Conservation (phyloP, 768 basidiomycete genomes). For the Termitomyces sp. region DNA sequence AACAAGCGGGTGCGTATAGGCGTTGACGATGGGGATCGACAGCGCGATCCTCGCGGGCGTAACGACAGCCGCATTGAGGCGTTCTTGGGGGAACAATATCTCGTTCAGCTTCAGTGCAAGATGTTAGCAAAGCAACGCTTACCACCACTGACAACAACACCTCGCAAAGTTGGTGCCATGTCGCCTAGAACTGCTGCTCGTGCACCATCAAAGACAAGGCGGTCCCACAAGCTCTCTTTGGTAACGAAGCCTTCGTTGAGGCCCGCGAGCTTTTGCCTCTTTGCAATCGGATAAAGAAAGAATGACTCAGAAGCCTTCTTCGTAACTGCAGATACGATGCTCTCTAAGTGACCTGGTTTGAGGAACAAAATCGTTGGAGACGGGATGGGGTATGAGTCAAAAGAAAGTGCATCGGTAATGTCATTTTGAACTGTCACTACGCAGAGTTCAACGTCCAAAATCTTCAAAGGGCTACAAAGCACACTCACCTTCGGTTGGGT, state of each 20-base stretch:
- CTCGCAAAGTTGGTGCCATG: conserved; percentile 60
- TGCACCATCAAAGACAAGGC: conserved; percentile 68
- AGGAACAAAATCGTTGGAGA: conserved; percentile 81
- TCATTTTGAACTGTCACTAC: conserved; percentile 28
- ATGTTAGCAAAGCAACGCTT: conserved; percentile 19
- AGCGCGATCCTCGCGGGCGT: conserved; percentile 71
- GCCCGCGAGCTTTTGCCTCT: conserved; percentile 74
- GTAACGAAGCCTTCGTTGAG: conserved; percentile 73
- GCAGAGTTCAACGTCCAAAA: neutral
- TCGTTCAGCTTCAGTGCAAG: neutral
- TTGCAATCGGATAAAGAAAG: conserved; percentile 60
- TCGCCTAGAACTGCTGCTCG: conserved; percentile 60
- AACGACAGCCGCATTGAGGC: conserved; percentile 46
- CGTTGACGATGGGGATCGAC: conserved; percentile 73
- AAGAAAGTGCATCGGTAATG: conserved; percentile 47
- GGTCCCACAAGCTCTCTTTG: conserved; percentile 84
- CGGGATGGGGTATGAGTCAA: conserved; percentile 54
- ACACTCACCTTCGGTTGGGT: conserved; percentile 40
- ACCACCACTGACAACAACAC: conserved; percentile 76
- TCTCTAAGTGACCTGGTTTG: conserved; percentile 59
- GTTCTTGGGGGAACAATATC: conserved; percentile 34
- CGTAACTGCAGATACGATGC: conserved; percentile 52
- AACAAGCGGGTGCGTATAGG: conserved; percentile 58
- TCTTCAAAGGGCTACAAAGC: neutral
- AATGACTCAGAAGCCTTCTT: conserved; percentile 52